Evolutionary conservation across 2,329 filamentous ascomycete genomes (phyloP).

Genomic region (Kalmusia sp.): DNA sequence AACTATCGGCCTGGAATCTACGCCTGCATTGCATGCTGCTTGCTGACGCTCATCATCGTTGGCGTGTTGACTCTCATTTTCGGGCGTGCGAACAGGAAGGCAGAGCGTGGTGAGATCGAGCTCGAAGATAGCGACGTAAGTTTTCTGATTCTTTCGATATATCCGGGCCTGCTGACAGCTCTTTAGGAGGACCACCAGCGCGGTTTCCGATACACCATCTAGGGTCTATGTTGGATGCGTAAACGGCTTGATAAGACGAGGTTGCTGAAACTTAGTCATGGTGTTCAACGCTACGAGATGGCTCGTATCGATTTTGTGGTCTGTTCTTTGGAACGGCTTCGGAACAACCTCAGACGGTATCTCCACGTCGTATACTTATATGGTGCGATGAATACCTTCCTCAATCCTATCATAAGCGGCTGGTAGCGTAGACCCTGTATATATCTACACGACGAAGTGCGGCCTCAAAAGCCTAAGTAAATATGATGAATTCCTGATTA

Average conservation of each 20-base stretch:
- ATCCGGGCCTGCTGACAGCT: slow-evolving; percentile 18
- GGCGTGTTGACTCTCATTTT: slow-evolving; percentile 41
- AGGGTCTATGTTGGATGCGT: not conserved
- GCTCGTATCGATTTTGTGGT: no score
- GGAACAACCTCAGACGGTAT: no score
- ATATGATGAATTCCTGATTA: not conserved
- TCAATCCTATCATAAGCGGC: not conserved
- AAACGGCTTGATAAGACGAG: not conserved
- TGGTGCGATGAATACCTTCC: no score
- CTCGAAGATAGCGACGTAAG: slow-evolving; percentile 49
- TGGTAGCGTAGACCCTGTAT: not conserved
- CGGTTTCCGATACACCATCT: slow-evolving; percentile 43
- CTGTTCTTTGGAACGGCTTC: no score
- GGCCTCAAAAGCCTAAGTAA: not conserved
- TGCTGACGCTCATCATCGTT: slow-evolving; percentile 46
- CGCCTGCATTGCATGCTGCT: slow-evolving; percentile 47
- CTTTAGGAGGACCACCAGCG: slow-evolving; percentile 38
- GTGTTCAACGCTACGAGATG: not conserved
- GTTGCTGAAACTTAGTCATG: not conserved
- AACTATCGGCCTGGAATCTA: slow-evolving; percentile 46
- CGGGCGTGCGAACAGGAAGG: slow-evolving; percentile 43
- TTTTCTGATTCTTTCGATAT: slow-evolving; percentile 4
- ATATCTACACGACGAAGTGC: not conserved
- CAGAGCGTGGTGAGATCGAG: slow-evolving; percentile 50
- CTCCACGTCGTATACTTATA: no score